phyloP scores from a whole-genome alignment of 225 moss, liverwort and hornwort species.

The Pleurozium schreberi region DNA sequence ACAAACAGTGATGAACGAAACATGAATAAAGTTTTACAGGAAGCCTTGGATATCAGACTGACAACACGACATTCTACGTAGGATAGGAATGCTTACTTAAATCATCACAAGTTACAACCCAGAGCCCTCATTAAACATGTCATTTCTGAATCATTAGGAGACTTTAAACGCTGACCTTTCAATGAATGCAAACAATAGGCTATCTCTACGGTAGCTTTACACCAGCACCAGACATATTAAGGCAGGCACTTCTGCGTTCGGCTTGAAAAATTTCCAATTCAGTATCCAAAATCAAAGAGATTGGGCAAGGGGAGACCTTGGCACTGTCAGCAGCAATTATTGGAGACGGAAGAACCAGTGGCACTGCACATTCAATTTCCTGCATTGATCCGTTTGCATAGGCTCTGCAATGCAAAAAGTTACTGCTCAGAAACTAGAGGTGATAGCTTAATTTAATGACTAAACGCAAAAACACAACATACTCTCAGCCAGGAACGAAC shows the following conservation, averaged over 20 bases:
- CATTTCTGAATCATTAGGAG: background rate
- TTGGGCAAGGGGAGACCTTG: conserved; percentile 2
- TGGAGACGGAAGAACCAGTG: conserved; percentile 13
- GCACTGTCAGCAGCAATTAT: background rate
- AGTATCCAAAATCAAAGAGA: background rate
- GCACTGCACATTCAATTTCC: conserved; percentile 15
- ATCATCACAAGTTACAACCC: background rate
- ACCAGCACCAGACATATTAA: background rate
- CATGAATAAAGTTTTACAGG: background rate
- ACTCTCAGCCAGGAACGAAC: background rate
- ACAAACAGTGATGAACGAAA: background rate
- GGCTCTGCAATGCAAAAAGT: conserved; percentile 18
- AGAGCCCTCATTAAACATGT: background rate
- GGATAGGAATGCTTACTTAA: background rate
- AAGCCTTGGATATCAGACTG: background rate
- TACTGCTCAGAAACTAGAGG: background rate
- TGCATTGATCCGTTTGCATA: conserved; percentile 39
- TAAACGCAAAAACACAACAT: background rate
- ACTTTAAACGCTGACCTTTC: background rate
- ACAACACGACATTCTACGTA: background rate
- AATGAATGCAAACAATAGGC: background rate
- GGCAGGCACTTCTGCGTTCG: background rate
- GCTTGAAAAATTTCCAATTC: background rate
- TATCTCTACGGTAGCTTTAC: background rate
- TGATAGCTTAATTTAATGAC: background rate